These are phyloP conservation scores for Kwoniella dendrophila DNA, from an alignment of 768 basidiomycete genomes.

Conservation along the genomic window DNA sequence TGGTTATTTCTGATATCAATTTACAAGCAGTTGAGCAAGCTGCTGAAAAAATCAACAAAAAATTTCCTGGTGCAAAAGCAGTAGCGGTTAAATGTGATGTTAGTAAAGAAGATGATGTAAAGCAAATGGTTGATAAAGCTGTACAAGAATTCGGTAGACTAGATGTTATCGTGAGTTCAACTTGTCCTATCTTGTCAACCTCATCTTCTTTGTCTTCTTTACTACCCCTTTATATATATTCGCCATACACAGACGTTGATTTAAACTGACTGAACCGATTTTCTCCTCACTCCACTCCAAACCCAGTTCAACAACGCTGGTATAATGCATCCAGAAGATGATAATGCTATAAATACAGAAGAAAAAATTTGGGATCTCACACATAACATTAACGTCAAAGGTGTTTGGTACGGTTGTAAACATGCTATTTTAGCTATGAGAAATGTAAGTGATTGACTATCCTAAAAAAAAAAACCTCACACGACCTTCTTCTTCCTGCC, in stretches of 20 bases:
- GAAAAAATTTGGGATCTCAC: conserved; percentile 82
- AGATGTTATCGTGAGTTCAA: conserved; percentile 78
- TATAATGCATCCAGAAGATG: conserved; percentile 97
- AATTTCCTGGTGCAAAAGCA: conserved; percentile 62
- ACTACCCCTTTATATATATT: not conserved
- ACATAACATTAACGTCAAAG: conserved; percentile 88
- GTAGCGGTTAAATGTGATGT: conserved; percentile 81
- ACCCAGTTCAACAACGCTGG: conserved; percentile 93
- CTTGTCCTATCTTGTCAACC: not conserved
- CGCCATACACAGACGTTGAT: too few relatives aligned
- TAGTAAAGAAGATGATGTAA: conserved; percentile 80
- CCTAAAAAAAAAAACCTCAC: too few relatives aligned
- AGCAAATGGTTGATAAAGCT: conserved; percentile 75
- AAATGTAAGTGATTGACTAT: conserved; percentile 58
- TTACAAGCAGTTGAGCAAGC: conserved; percentile 70
- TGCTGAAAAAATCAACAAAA: conserved; percentile 65
- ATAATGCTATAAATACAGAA: conserved; percentile 93
- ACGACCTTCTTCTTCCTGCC: not conserved
- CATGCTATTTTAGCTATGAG: conserved; percentile 97
- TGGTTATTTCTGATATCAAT: conserved; percentile 88
- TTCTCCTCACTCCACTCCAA: too few relatives aligned
- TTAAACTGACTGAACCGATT: too few relatives aligned
- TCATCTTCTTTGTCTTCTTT: not conserved
- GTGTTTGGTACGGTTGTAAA: conserved; percentile 99
- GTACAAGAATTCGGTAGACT: conserved; percentile 86